phyloP scores from a whole-genome alignment of 345 rosid genomes.

The Eucalyptus sp. region DNA sequence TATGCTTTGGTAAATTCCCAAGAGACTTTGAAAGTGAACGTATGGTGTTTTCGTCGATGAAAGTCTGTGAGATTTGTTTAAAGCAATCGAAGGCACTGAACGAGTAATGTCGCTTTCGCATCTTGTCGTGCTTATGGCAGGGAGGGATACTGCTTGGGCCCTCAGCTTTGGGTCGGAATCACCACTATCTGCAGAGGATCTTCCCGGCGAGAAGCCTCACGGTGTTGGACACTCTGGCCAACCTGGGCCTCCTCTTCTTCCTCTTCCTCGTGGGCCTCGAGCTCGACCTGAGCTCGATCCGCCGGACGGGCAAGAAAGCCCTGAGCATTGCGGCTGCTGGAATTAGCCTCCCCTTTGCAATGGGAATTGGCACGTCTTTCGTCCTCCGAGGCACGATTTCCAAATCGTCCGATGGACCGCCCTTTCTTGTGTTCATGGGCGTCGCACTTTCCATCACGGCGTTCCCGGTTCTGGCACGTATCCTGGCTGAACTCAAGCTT shows the following conservation, averaged over 20 bases:
- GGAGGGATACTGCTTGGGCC: conserved; percentile 81
- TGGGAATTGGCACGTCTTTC: conserved; percentile 59
- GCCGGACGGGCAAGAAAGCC: conserved; percentile 48
- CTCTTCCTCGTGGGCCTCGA: conserved; percentile 69
- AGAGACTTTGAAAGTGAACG: not conserved
- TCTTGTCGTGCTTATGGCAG: conserved; percentile 8
- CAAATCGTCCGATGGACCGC: conserved; percentile 16
- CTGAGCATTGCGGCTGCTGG: conserved; percentile 58
- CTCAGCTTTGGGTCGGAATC: conserved; percentile 58
- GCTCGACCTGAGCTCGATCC: conserved; percentile 36
- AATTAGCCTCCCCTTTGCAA: conserved; percentile 38
- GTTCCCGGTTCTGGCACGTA: conserved; percentile 77
- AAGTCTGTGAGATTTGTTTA: not conserved
- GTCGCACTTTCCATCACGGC: conserved; percentile 80
- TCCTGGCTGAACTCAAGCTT: conserved; percentile 77
- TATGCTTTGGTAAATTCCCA: not conserved
- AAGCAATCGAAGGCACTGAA: not conserved
- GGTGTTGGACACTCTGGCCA: conserved; percentile 67
- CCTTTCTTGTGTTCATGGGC: conserved; percentile 81
- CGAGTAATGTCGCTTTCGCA: not conserved
- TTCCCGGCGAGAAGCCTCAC: conserved; percentile 51
- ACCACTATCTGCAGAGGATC: conserved; percentile 18
- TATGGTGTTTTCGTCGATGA: not conserved
- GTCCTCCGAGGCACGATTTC: conserved; percentile 31
- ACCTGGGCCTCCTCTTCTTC: conserved; percentile 72